Base-by-base conservation (phyloP, 164 flowering plant genomes). In the Magnolia kwangsiensis region DNA sequence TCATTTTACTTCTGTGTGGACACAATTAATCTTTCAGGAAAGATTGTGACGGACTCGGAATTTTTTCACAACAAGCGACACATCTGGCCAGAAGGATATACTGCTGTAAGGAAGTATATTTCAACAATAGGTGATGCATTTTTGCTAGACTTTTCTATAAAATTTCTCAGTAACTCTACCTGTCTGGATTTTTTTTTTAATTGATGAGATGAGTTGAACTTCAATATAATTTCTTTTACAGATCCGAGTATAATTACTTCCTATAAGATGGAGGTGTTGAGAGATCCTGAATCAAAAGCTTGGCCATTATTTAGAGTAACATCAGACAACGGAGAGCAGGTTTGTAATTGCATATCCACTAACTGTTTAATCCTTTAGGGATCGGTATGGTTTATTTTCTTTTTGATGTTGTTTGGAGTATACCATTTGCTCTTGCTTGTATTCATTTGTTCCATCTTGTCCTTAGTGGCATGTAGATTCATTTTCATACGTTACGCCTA, bases 251-350 rank as follows among this genome's bases (percentile, higher is more conserved):
- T 21, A 31, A 75, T 74, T 76, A 29, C 85, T 55, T 69, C 78
- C 27, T 92, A 92, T 80, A 91, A 84, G 79, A 91, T 92, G 97
- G 92, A 92, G 83, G 95, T 92, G 67, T 78, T 91, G 82, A 84
- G 91, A 84, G 90, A 90, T 79, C 79, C 88, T 20, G 87, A 85
- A 67, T 80, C 86, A 71, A 90, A 81, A 78, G 79, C 69, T 63
- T 85, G 82, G 63, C 98, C 97, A 67, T 81, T 92, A 21, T 94
- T 92, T 82, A 89, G 86, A 85, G 93, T 94, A 77, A 90, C 94
- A 58, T 58, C 80, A 45, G 92, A 88, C 55, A 81, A 68, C 73
- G 94, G 88, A 78, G 86, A 86, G 80, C 87, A 91, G 98, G 98
- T 94, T 80, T 67, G 45, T 31, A 8, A 45, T 37, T 59, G 4